A percentile compares a stretch with the other conserved stretches of the same genome.
Conservation (phyloP, 176 grass and related monocot species). For the Oryza meridionalis region DNA sequence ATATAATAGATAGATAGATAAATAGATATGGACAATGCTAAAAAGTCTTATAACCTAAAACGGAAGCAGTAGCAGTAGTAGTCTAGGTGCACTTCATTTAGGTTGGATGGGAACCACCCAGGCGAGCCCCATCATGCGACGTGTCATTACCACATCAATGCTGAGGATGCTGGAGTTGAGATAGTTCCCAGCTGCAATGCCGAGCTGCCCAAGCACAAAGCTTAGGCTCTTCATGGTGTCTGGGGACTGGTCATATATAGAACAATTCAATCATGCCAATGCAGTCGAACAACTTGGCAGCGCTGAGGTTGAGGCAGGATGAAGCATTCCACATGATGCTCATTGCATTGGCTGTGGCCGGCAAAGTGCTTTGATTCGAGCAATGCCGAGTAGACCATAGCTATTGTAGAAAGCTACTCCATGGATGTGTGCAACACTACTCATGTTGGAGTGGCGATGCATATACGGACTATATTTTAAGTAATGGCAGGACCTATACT, state of each 20-base stretch:
- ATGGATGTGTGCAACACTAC: not conserved
- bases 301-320: conserved; percentile 35
- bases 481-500: too few relatives aligned
- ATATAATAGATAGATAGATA: not conserved
- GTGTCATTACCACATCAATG: not conserved
- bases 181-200: too few relatives aligned
- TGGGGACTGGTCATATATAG: conserved; percentile 46
- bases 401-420: conserved; percentile 41
- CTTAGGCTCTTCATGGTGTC: conserved; percentile 49
- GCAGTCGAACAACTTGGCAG: conserved; percentile 36
- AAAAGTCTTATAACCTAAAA: too few relatives aligned
- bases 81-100: conserved; percentile 48
- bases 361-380: too few relatives aligned
- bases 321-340: conserved; percentile 55
- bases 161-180: too few relatives aligned
- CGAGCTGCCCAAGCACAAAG: not conserved
- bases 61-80: not conserved
- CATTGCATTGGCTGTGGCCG: not conserved
- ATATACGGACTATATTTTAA: too few relatives aligned
- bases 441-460: too few relatives aligned
- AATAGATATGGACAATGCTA: too few relatives aligned
- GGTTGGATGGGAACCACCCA: too few relatives aligned
- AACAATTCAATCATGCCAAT: conserved; percentile 50
- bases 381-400: conserved; percentile 34
- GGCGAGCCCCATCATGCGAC: too few relatives aligned